phyloP scores from a whole-genome alignment of 2,329 filamentous ascomycete genomes.

The Dactylellina drechsleri region DNA sequence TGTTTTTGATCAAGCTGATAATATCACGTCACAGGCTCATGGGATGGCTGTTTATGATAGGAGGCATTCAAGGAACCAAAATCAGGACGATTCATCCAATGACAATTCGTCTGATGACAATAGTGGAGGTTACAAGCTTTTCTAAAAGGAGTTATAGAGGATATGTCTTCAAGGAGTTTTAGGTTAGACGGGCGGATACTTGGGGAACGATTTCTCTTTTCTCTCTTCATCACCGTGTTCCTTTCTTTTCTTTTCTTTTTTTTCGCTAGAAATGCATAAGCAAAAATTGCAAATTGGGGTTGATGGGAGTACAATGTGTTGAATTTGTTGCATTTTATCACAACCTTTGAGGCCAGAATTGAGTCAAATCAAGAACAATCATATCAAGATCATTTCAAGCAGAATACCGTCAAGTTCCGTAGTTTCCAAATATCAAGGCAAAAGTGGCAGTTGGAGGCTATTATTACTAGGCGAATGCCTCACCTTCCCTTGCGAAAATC shows the following conservation, averaged over 20 bases:
- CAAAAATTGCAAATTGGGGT: neutral
- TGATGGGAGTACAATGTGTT: conserved; percentile 8
- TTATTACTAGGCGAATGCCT: conserved; percentile 9
- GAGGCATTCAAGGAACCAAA: neutral
- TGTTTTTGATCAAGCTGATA: conserved; percentile 29
- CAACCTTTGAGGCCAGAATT: neutral
- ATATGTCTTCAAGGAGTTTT: too few species aligned
- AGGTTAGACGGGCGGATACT: neutral
- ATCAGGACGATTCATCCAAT: too few species aligned
- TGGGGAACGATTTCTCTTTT: neutral
- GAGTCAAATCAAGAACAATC: too few species aligned
- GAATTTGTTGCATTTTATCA: conserved; percentile 6
- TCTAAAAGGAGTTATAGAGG: neutral
- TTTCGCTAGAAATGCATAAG: neutral
- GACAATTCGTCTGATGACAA: too few species aligned
- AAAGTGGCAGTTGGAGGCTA: conserved; percentile 21
- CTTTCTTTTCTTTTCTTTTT: conserved; percentile 2
- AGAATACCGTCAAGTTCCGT: neutral
- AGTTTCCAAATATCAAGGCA: neutral
- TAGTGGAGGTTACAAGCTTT: neutral
- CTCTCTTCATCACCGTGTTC: conserved; percentile 16
- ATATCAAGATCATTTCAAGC: too few species aligned
- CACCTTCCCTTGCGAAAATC: neutral
- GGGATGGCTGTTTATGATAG: conserved; percentile 35
- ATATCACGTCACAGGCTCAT: conserved; percentile 34